These are phyloP conservation scores for Diphasiastrum complanatum DNA, from an alignment of 83 land plant species.

Conservation along the genomic window DNA sequence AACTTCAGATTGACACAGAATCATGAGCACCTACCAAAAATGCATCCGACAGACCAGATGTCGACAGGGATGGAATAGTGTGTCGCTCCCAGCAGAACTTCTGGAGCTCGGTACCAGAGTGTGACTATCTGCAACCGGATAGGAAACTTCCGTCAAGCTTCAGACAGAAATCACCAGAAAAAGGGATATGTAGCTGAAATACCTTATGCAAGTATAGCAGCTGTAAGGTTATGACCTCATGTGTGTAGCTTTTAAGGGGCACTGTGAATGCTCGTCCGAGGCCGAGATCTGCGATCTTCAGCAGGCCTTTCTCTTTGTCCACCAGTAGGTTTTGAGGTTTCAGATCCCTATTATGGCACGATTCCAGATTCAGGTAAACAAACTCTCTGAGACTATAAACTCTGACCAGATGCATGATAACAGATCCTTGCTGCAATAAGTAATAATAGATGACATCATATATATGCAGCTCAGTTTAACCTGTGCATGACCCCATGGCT, in stretches of 20 bases:
- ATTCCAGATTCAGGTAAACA: too few relatives aligned
- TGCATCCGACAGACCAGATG: conserved; percentile 31
- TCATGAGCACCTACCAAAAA: conserved; percentile 7
- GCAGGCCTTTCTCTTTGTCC: conserved; percentile 65
- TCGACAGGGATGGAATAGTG: conserved; percentile 30
- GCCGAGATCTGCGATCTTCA: conserved; percentile 93
- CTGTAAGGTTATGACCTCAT: conserved; percentile 17
- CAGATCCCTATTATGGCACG: conserved; percentile 73
- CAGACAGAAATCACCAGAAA: too few relatives aligned
- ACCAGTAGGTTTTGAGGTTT: conserved; percentile 90
- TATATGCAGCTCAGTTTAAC: conserved; percentile 21
- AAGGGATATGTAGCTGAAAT: not conserved
- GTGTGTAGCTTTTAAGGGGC: conserved; percentile 30
- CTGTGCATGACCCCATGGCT: conserved; percentile 90
- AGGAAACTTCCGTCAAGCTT: too few relatives aligned
- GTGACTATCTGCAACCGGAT: conserved; percentile 27
- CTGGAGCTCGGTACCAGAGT: conserved; percentile 28
- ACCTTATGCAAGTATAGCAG: not conserved
- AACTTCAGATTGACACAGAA: too few relatives aligned
- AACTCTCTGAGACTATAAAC: not conserved
- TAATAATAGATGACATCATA: not conserved
- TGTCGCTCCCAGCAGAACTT: conserved; percentile 26
- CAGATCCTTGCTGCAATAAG: not conserved
- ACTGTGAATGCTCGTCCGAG: conserved; percentile 37
- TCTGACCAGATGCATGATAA: not conserved